Percentiles rank a stretch among this genome's conserved stretches.
phyloP scores from a whole-genome alignment of 1,139 yeast species.

The Yamadazyma siamensis region DNA sequence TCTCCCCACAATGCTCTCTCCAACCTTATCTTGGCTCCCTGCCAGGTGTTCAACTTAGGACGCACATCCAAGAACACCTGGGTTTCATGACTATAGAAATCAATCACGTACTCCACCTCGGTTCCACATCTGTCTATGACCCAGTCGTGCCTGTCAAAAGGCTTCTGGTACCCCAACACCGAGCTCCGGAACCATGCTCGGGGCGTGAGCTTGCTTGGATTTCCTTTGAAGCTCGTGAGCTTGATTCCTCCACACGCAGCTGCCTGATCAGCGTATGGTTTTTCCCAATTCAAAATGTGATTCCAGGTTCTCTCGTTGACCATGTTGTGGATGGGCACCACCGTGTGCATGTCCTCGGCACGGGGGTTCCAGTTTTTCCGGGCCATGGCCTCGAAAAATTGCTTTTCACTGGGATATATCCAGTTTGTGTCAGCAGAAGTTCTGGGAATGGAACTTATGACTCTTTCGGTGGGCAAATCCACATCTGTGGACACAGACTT shows the following conservation, averaged over 20 bases:
- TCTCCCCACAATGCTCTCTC: constrained; percentile 51
- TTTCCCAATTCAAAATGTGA: constrained; percentile 83
- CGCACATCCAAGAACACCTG: constrained; percentile 83
- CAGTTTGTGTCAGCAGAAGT: constrained; percentile 66
- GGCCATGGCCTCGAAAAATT: constrained; percentile 90
- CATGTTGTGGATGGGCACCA: constrained; percentile 90
- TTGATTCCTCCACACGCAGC: constrained; percentile 76
- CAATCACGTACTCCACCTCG: constrained; percentile 85
- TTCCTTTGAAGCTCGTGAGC: constrained; percentile 85
- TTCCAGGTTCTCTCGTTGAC: constrained; percentile 94
- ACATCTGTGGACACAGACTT: constrained; percentile 18
- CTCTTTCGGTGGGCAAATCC: constrained; percentile 63
- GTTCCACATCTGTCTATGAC: constrained; percentile 82
- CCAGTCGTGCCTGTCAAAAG: constrained; percentile 98
- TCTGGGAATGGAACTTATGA: constrained; percentile 80
- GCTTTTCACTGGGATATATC: constrained; percentile 95
- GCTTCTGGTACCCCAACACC: constrained; percentile 64
- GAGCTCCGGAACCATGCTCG: constrained; percentile 73
- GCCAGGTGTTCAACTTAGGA: constrained; percentile 79
- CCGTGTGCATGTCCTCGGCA: constrained; percentile 79
- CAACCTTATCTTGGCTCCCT: constrained; percentile 73
- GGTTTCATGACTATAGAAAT: constrained; percentile 68
- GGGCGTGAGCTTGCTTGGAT: constrained; percentile 80
- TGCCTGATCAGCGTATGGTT: constrained; percentile 51
- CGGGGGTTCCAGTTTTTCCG: constrained; percentile 87